Evolutionary conservation across 495 filamentous ascomycete genomes (phyloP), one percentile per base, ranked within the genome.

Genomic region (Chaetomium fimeti): DNA sequence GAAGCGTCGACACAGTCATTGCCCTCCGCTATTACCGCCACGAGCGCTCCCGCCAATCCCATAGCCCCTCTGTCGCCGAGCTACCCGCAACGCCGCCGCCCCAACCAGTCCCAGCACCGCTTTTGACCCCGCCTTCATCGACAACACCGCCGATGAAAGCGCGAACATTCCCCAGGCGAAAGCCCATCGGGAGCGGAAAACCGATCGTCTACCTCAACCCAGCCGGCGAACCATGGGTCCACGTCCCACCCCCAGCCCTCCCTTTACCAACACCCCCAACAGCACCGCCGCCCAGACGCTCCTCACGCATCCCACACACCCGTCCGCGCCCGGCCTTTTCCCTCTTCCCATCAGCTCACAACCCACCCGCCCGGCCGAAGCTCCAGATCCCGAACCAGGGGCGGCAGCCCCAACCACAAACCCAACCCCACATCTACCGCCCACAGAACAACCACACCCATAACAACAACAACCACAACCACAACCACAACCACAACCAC

Each of bases 151-250:
- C 38, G 5, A 48, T 29, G 13, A 52, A 42, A 55, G 24, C 28
- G 18, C 27, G 18, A 3, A 3, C 28, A 32, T 53, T 53, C 27
- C 27, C 27, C 5, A 36, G 18, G 22, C 40, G 25, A 29, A 53
- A 29, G 4, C 25, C 24, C 51, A 7, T 29, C 13, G 51, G 25
- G 7, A 53, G 25, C 24, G 24, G 38, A 9, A 16, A 56, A 52
- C 40, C 40, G 22, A 27, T 20, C 16, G 40, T 43, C 40, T 69
- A 69, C 52, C 42, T 66, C 18, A 69, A 66, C 55, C 67, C 64
- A 5, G 63, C 67, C 25, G 67, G 67, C 25, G 63, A 66, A 25
- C 67, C 65, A 8, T 67, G 65, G 65, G 61, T 63, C 20, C 52
- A 48, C 27, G 65, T 67, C 12, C 67, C 66, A 11, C 62, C 62